Conservation (phyloP, 495 filamentous ascomycete species). For the Penicillium angulare region DNA sequence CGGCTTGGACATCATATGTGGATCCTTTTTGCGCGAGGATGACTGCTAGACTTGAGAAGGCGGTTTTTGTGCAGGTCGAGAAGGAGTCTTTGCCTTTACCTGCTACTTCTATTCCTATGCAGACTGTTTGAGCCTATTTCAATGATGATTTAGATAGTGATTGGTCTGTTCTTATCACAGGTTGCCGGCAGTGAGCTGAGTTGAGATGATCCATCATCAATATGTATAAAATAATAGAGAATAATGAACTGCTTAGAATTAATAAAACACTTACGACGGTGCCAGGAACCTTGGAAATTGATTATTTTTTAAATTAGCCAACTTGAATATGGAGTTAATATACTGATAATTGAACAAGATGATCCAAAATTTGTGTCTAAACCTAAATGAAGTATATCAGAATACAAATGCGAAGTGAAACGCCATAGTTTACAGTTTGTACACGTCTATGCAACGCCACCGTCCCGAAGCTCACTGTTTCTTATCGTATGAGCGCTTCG, state of each 20-base stretch:
- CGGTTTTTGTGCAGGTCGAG: slow-evolving; percentile 52
- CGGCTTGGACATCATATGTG: slow-evolving; percentile 64
- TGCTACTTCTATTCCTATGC: slow-evolving; percentile 33
- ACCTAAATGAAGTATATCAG: neutral
- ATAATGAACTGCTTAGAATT: no score
- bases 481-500: slow-evolving; percentile 12
- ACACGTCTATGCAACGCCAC: slow-evolving; percentile 16
- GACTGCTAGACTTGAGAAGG: slow-evolving; percentile 56
- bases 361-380: neutral
- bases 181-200: no score
- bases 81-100: slow-evolving; percentile 43
- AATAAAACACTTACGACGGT: no score
- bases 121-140: neutral
- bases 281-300: no score
- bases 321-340: no score
- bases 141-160: neutral
- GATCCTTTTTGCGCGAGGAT: slow-evolving; percentile 62
- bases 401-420: slow-evolving; percentile 7
- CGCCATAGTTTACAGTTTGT: slow-evolving; percentile 33
- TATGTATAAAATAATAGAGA: neutral
- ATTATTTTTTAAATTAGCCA: no score
- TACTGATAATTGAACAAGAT: no score
- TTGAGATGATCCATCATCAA: neutral
- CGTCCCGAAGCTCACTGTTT: slow-evolving; percentile 6
- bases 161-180: neutral